phyloP scores from a whole-genome alignment of 345 rosid genomes.

The Gossypium ekmanianum region DNA sequence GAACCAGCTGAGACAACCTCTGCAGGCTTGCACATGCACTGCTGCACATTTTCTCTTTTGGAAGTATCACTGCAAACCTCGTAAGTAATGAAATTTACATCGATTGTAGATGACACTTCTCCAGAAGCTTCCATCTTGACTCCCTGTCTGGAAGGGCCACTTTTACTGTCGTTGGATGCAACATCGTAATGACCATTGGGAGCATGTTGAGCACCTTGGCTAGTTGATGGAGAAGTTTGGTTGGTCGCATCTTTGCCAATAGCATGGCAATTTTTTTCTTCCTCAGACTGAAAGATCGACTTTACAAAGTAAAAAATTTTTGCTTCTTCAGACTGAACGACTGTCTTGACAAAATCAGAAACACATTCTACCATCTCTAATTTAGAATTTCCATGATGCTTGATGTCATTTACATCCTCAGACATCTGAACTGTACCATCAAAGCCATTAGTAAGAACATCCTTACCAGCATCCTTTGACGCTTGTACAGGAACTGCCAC shows the following conservation, averaged over 20 bases:
- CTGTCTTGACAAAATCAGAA: neutral
- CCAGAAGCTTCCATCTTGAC: neutral
- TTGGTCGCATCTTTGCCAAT: constrained; percentile 3
- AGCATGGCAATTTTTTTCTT: neutral
- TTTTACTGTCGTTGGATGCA: neutral
- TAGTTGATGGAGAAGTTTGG: neutral
- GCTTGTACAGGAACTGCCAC: neutral
- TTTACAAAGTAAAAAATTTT: neutral
- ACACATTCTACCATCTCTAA: neutral
- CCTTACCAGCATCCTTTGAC: neutral
- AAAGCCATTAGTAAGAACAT: neutral
- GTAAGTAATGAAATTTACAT: neutral
- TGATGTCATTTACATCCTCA: neutral
- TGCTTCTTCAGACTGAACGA: neutral
- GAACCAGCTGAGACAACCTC: neutral
- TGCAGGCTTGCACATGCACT: neutral
- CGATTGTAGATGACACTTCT: neutral
- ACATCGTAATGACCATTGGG: neutral
- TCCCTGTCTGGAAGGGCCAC: neutral
- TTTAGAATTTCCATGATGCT: neutral
- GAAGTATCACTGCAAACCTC: neutral
- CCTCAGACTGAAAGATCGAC: neutral
- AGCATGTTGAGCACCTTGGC: neutral
- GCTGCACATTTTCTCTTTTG: neutral
- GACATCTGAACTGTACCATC: constrained; percentile 7